Base-by-base conservation (phyloP, 2,329 filamentous ascomycete species). In the Hypoxylon sp. region DNA sequence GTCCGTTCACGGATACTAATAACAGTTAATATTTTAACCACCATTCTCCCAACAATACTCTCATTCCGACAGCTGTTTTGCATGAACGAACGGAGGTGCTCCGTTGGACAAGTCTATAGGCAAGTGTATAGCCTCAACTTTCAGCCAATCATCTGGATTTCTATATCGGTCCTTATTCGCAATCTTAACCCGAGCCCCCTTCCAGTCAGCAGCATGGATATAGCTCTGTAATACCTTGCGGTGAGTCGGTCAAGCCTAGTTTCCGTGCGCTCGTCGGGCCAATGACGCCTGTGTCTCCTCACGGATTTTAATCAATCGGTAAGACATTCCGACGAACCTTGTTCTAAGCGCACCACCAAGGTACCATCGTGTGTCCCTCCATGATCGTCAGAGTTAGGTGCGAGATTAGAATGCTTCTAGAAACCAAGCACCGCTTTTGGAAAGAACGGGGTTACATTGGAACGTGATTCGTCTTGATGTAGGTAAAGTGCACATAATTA, bases 151-250 rank as follows among this genome's bases (percentile, higher is more conserved):
- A 55, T 44, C 23, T 29, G 21, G 13, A 9, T 9, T 43, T 35
- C 23, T 43, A 37, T 49, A 52, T 58, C 55, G 55, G 55, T 55
- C 55, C 55, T 58, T 54, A 58, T 58, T 55, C 55, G 51, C 55
- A 52, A 58, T 55, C 30, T 55, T 55, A 42, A 11, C 55, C 55
- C 55, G 55, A 58, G 47, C 47, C 23, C 43, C 23, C 43, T 35
- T 58, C 50, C 55, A 55, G 55, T 55, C 55, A 58, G 55, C 51
- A 55, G 40, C 55, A 55, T 58, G 55, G 50, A 45, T 52, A 51
- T 50, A 21, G 38, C 43, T 55, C 31, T 48, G 12, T 44, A 32
- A 38, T 25, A 26, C 51, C 40, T 47, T 44, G 34, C 21, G 55
- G 55, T 52, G 51, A 55, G 32, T 27, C 34, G 43, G 47, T 58